Base-by-base conservation (phyloP, 1,139 yeast species). In the Hyphopichia khmerensis region DNA sequence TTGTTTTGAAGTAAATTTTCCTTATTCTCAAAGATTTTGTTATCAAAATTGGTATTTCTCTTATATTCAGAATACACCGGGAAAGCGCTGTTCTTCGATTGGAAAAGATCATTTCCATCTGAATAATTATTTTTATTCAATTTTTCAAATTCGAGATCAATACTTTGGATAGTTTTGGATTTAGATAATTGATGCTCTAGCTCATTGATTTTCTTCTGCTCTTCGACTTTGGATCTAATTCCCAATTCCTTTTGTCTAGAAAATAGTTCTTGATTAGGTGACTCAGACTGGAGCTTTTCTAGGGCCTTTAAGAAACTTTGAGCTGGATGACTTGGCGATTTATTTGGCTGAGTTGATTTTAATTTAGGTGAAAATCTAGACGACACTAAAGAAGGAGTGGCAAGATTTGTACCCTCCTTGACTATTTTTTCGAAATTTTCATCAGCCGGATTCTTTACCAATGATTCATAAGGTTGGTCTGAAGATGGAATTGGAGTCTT, bases 211-310 rank as follows among this genome's bases (percentile, higher is more conserved):
- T 34, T 44, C 42, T 58, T 58, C 41, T 62, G 63, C 38, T 63
- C 60, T 27, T 65, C 67, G 16, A 63, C 62, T 40, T 64, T 46
- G 39, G 50, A 51, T 39, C 67, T 50, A 10, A 65, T 48, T 40
- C 63, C 68, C 4, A 48, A 43, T 39, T 62, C 64, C 38, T 60
- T 62, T 17, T 58, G 58, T 36, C 52, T 53, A 3, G 57, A 49
- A 39, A 53, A 41, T 10, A 50, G 36, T 14, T 45, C 48, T 24
- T 43, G 32, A 17, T 35, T 41, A 14, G 48, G 46, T 5, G 50
- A 43, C 6, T 40, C 39, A 15, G 42, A 23, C 33, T 42, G 36
- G 36, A 40, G 40, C 21, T 36, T 41, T n/a, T 43, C 45, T 17
- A 42, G 33, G 10, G 48, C 42, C 35, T 40, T 43, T 35, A 40